phyloP scores from a whole-genome alignment of 352 stramenopile genomes.

The Globisporangium spinosum region DNA sequence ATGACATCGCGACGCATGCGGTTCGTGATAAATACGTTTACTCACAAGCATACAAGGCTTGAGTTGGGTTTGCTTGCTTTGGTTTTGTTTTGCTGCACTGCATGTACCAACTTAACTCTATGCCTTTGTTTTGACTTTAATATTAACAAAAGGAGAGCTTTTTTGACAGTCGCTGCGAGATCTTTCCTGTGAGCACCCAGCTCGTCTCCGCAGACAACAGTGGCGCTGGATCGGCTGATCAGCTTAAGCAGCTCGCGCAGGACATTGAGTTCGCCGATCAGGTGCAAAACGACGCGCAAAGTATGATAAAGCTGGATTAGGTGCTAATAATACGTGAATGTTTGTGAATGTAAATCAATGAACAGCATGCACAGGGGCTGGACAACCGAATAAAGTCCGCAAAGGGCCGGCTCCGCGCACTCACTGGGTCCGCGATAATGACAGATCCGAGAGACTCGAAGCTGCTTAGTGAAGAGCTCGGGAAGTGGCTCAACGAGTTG shows the following conservation, averaged over 20 bases:
- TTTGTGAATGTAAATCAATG: not conserved
- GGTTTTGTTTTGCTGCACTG: not conserved
- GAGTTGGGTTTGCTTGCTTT: not conserved
- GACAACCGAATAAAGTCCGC: slow-evolving; percentile 18
- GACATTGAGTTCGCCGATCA: slow-evolving; percentile 18
- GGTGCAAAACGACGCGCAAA: not conserved
- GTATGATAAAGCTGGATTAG: not conserved
- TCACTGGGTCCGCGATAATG: not conserved
- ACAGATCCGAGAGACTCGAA: slow-evolving; percentile 16
- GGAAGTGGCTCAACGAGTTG: slow-evolving; percentile 23
- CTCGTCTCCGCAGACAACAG: slow-evolving; percentile 13
- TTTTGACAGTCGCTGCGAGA: slow-evolving; percentile 25
- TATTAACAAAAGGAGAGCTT: slow-evolving; percentile 14
- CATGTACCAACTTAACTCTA: not conserved
- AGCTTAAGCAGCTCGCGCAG: slow-evolving; percentile 1
- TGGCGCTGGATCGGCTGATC: not conserved
- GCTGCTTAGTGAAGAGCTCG: slow-evolving; percentile 28
- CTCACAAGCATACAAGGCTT: not conserved
- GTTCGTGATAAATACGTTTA: slow-evolving; percentile 1
- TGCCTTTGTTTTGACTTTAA: not conserved
- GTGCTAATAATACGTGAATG: slow-evolving; percentile 2
- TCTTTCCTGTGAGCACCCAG: slow-evolving; percentile 23
- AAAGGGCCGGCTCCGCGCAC: slow-evolving; percentile 11
- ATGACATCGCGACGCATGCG: slow-evolving; percentile 24
- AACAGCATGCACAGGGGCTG: slow-evolving; percentile 19